Conservation (phyloP, 371 early-diverging fungal species). For the Saksenaea oblongispora region DNA sequence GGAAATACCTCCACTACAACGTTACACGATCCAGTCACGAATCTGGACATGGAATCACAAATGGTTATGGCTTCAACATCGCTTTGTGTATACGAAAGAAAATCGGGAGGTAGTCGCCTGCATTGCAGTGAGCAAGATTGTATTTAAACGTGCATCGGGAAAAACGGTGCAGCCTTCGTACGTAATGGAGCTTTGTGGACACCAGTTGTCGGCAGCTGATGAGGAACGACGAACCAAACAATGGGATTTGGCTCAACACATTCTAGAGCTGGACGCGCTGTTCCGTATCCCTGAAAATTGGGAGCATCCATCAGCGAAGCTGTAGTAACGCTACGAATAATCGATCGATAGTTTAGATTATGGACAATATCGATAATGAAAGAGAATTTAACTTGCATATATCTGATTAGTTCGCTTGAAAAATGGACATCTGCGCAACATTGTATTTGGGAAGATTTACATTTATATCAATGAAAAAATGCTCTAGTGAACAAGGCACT, state of each 20-base stretch:
- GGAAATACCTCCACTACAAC: slow-evolving; percentile 54
- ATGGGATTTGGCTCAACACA: slow-evolving; percentile 22
- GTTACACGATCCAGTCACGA: slow-evolving; percentile 54
- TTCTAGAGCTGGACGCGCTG: slow-evolving; percentile 27
- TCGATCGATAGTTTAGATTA: no score
- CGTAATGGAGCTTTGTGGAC: slow-evolving; percentile 39
- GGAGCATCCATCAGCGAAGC: slow-evolving; percentile 13
- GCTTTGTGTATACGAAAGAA: slow-evolving; percentile 26
- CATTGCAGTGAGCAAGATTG: slow-evolving; percentile 39
- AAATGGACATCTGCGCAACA: no score
- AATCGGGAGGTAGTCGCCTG: slow-evolving; percentile 24
- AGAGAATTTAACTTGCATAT: no score
- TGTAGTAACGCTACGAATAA: not conserved
- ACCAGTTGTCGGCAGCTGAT: slow-evolving; percentile 19
- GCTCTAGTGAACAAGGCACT: no score
- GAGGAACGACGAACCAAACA: slow-evolving; percentile 27
- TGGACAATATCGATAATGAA: no score
- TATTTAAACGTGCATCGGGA: slow-evolving; percentile 43
- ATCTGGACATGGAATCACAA: slow-evolving; percentile 63
- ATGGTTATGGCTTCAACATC: slow-evolving; percentile 49
- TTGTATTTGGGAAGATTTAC: no score
- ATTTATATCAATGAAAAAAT: no score
- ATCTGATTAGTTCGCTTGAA: no score
- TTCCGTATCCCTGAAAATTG: slow-evolving; percentile 19
- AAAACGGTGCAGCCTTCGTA: slow-evolving; percentile 39